These are phyloP conservation scores for Pythium rishiriense DNA, from an alignment of 352 stramenopile species.

Conservation along the genomic window DNA sequence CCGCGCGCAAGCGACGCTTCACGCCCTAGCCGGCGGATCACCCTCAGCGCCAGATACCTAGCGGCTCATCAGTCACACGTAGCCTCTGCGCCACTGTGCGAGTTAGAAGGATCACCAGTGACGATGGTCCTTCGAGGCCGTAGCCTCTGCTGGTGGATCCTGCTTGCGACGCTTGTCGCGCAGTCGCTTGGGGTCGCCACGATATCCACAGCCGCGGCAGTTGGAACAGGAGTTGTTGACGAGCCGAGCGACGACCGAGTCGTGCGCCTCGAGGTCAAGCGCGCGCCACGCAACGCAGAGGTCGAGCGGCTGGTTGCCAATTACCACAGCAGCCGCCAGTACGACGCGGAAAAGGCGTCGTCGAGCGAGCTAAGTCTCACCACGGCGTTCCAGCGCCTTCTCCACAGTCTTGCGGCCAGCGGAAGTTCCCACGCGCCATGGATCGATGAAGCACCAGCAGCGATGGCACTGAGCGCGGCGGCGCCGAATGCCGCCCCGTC, in stretches of 20 bases:
- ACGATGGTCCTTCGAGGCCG: neutral
- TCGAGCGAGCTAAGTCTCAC: constrained; percentile 7
- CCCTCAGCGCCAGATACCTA: no score
- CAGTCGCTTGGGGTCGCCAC: no score
- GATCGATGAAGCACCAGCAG: neutral
- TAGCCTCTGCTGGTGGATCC: neutral
- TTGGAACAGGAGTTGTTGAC: no score
- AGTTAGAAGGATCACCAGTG: no score
- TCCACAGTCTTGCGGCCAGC: constrained; percentile 8
- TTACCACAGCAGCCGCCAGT: neutral
- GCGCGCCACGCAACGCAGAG: constrained; percentile 5
- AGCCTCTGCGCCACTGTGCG: no score
- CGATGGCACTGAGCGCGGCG: neutral
- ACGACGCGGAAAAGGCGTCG: no score
- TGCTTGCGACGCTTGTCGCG: neutral
- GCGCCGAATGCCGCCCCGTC: neutral
- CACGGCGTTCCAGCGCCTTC: constrained; percentile 2
- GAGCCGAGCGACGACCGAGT: constrained; percentile 4
- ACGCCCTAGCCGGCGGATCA: no score
- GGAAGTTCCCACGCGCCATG: neutral
- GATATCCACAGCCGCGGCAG: no score
- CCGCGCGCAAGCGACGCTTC: no score
- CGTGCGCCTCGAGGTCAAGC: constrained; percentile 50
- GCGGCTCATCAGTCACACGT: no score
- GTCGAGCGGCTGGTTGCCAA: constrained; percentile 22